These are phyloP conservation scores for Platanthera zijinensis DNA, from an alignment of 106 monocot genomes.

Conservation along the genomic window DNA sequence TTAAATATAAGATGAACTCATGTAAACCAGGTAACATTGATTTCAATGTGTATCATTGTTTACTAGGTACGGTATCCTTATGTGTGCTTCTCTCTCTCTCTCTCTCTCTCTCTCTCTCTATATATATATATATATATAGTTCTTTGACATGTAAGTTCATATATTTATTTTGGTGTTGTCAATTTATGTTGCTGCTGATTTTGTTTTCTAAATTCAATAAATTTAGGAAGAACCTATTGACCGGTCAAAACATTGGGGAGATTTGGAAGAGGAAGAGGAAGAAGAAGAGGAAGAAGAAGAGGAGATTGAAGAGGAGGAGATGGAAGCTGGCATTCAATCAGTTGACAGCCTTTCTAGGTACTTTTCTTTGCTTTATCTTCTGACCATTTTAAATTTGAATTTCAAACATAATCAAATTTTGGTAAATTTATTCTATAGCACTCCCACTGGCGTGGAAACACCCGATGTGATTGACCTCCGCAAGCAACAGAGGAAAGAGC, in stretches of 20 bases:
- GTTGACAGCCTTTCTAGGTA: conserved; percentile 97
- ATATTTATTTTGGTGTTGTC: no score
- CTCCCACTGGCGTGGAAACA: conserved; percentile 95
- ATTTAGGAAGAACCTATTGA: conserved; percentile 94
- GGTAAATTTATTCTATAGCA: conserved; percentile 35
- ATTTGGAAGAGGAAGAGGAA: conserved; percentile 95
- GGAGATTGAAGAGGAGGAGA: conserved; percentile 65
- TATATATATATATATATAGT: neutral
- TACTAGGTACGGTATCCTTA: no score
- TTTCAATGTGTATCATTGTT: no score
- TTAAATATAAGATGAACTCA: no score
- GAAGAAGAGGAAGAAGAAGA: conserved; percentile 93
- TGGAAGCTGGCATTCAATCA: conserved; percentile 92
- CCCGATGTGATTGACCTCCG: conserved; percentile 99
- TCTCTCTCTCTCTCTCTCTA: no score
- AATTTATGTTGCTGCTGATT: no score
- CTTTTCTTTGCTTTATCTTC: neutral
- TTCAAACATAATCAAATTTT: conserved; percentile 4
- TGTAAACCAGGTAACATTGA: no score
- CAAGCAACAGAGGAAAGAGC: conserved; percentile 97
- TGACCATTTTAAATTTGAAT: neutral
- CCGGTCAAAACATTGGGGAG: conserved; percentile 97
- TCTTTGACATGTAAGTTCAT: neutral
- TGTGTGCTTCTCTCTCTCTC: no score
- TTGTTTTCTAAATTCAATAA: neutral